A percentile compares a stretch with the other conserved stretches of the same genome.
phyloP scores from a whole-genome alignment of 2,329 filamentous ascomycete species.

The Fusarium goolgardi region DNA sequence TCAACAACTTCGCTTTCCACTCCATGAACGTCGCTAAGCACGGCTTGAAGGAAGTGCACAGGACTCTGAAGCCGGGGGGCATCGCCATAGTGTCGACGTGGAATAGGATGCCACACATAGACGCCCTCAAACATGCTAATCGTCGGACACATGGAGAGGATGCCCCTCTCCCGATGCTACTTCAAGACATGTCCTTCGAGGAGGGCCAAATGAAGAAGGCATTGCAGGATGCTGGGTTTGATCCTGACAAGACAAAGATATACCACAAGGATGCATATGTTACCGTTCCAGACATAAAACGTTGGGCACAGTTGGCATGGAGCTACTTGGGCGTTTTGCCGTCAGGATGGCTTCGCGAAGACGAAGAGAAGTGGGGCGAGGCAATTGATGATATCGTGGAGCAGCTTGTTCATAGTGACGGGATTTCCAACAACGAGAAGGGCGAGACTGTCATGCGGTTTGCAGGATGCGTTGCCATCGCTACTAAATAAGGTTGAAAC shows the following conservation, averaged over 20 bases:
- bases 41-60: neutral
- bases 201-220: neutral
- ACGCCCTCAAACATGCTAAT: neutral
- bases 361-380: neutral
- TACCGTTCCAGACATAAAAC: neutral
- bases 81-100: neutral
- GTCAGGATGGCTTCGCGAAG: neutral
- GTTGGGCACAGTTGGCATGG: neutral
- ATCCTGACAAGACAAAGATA: neutral
- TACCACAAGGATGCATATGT: neutral
- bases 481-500: neutral
- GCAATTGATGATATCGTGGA: neutral
- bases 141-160: neutral
- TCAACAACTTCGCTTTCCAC: slow-evolving; percentile 10
- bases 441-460: neutral
- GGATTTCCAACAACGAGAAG: neutral
- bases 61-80: neutral
- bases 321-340: neutral
- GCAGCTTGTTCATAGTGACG: neutral
- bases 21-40: neutral
- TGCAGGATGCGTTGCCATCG: neutral
- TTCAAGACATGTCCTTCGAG: neutral
- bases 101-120: neutral
- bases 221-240: neutral
- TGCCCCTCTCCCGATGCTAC: neutral